Percentiles rank a stretch among this genome's conserved stretches.
Evolutionary conservation across 805 yeast genomes (phyloP).

Genomic region (Ascoidea tarda): DNA sequence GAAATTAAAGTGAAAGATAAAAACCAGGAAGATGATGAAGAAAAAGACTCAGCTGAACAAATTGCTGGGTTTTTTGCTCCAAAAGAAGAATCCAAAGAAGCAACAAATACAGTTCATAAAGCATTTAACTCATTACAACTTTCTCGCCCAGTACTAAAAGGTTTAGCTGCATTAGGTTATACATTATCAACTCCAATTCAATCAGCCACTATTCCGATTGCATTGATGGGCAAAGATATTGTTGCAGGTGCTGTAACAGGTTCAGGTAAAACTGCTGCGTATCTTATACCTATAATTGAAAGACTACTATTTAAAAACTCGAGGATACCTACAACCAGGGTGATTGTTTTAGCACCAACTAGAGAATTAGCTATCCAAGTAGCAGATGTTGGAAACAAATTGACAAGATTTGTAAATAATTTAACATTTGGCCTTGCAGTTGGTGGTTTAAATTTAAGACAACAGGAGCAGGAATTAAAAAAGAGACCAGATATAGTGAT

Average conservation of each 20-base stretch:
- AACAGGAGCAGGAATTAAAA: slow-evolving; percentile 89
- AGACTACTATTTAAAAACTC: slow-evolving; percentile 82
- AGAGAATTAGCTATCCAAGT: slow-evolving; percentile 98
- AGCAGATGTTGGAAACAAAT: slow-evolving; percentile 78
- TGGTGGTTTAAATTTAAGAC: slow-evolving; percentile 92
- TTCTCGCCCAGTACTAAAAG: slow-evolving; percentile 84
- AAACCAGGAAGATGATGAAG: slow-evolving; percentile 15
- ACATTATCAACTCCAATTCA: slow-evolving; percentile 90
- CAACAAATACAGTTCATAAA: slow-evolving; percentile 36
- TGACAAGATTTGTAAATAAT: slow-evolving; percentile 63
- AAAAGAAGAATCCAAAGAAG: slow-evolving; percentile 30
- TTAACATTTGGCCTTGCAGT: slow-evolving; percentile 90
- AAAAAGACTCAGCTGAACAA: slow-evolving; percentile 67
- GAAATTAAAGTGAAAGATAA: slow-evolving; percentile 5
- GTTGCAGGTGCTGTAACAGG: slow-evolving; percentile 99
- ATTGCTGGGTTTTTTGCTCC: slow-evolving; percentile 66
- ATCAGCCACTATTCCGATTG: slow-evolving; percentile 85
- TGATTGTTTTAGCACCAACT: slow-evolving; percentile 84
- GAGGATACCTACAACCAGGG: slow-evolving; percentile 78
- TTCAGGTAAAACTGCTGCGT: slow-evolving; percentile 99
- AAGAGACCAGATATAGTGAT: slow-evolving; percentile 90
- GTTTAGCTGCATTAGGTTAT: slow-evolving; percentile 69
- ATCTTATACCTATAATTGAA: slow-evolving; percentile 89
- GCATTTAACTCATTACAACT: slow-evolving; percentile 51
- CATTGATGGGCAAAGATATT: slow-evolving; percentile 84